Evolutionary conservation across 2,329 filamentous ascomycete species (phyloP).

Genomic region (Diaporthe amygdali): DNA sequence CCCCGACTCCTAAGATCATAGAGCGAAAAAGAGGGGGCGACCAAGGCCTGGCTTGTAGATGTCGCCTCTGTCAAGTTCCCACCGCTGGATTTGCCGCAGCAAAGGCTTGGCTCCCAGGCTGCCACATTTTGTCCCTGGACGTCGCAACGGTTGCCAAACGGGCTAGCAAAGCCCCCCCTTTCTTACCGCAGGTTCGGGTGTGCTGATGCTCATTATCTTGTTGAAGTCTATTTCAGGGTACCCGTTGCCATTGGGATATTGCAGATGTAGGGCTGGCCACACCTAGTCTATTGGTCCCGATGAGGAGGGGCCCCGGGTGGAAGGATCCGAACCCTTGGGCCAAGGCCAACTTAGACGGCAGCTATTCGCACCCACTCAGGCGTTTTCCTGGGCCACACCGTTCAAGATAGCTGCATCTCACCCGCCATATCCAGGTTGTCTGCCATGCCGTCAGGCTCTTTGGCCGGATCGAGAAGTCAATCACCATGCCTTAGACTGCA

Average conservation of each 20-base stretch:
- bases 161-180: slow-evolving; percentile 15
- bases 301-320: not conserved
- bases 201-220: slow-evolving; percentile 20
- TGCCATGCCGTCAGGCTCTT: not conserved
- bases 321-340: slow-evolving; percentile 15
- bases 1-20: not conserved
- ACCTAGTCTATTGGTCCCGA: not conserved
- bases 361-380: slow-evolving; percentile 1
- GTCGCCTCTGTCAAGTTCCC: slow-evolving; percentile 11
- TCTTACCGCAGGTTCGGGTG: slow-evolving; percentile 17
- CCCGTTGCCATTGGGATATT: slow-evolving; percentile 2
- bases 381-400: not conserved
- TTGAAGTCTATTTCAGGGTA: slow-evolving; percentile 12
- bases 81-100: not conserved
- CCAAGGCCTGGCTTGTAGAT: not conserved
- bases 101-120: not conserved
- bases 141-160: not conserved
- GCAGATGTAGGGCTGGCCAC: slow-evolving; percentile 14
- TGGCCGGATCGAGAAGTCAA: slow-evolving; percentile 5
- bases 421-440: not conserved
- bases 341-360: not conserved
- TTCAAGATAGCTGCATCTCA: not conserved
- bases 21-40: not conserved
- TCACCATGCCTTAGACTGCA: not conserved
- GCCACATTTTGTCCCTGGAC: not conserved